These are phyloP conservation scores for Euphrasia arctica DNA, from an alignment of 305 asterid genomes.

Conservation along the genomic window DNA sequence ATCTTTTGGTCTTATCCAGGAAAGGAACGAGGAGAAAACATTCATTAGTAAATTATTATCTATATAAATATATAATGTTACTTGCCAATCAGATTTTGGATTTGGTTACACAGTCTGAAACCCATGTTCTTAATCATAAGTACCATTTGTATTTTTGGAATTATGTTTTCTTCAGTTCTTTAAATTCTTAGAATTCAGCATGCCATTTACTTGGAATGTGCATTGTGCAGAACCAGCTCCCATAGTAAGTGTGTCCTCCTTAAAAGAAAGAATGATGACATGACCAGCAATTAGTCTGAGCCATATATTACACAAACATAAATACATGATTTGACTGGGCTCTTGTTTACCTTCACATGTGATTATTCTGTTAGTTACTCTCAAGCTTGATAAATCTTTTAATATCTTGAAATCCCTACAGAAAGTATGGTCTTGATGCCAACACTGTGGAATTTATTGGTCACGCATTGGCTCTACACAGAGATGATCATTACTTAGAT, in stretches of 20 bases:
- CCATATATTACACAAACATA: neutral
- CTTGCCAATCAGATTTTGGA: slow-evolving; percentile 8
- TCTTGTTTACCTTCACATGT: slow-evolving; percentile 1
- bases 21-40: neutral
- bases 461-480: slow-evolving; percentile 84
- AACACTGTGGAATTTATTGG: slow-evolving; percentile 91
- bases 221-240: slow-evolving; percentile 9
- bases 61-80: neutral
- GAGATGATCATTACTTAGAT: slow-evolving; percentile 77
- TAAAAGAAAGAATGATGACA: slow-evolving; percentile 11
- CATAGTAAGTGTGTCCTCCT: slow-evolving; percentile 3
- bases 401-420: slow-evolving; percentile 32
- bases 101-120: slow-evolving; percentile 12
- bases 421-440: slow-evolving; percentile 91
- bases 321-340: neutral
- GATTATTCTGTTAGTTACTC: slow-evolving; percentile 5
- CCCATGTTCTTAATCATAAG: neutral
- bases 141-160: neutral
- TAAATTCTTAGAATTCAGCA: neutral
- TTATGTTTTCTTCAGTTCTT: slow-evolving; percentile 8
- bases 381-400: slow-evolving; percentile 3
- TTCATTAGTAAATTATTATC: neutral
- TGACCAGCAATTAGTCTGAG: slow-evolving; percentile 11
- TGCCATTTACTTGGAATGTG: neutral
- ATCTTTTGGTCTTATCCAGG: neutral